Conservation (phyloP, 306 rosid species). For the Ziziphus jujuba region DNA sequence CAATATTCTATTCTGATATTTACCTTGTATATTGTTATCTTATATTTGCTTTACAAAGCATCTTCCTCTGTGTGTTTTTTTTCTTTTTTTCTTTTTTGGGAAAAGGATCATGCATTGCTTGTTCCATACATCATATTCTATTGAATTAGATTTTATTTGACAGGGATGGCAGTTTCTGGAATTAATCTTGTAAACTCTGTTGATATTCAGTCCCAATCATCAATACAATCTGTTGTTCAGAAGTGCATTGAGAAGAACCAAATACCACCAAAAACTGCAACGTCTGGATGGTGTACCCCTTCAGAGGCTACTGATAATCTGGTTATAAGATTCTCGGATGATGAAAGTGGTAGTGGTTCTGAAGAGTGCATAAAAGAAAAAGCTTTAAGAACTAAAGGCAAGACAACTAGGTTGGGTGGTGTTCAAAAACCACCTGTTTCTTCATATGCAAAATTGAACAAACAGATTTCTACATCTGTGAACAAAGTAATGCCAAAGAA, state of each 20-base stretch:
- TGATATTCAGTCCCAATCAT: slow-evolving; percentile 34
- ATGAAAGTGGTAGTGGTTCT: slow-evolving; percentile 82
- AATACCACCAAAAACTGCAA: slow-evolving; percentile 46
- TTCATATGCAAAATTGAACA: slow-evolving; percentile 44
- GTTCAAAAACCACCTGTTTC: slow-evolving; percentile 49
- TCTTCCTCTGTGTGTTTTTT: not conserved
- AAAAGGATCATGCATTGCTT: not conserved
- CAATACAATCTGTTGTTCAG: slow-evolving; percentile 39
- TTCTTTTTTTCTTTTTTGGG: not conserved
- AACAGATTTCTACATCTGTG: slow-evolving; percentile 35
- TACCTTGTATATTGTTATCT: not conserved
- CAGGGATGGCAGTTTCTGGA: slow-evolving; percentile 36
- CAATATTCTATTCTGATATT: not conserved
- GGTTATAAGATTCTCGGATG: slow-evolving; percentile 91
- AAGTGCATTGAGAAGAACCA: slow-evolving; percentile 45
- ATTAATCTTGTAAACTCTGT: slow-evolving; percentile 45
- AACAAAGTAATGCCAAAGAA: slow-evolving; percentile 57
- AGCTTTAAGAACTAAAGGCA: slow-evolving; percentile 39
- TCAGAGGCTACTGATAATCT: slow-evolving; percentile 53
- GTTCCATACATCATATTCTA: not conserved
- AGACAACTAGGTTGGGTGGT: slow-evolving; percentile 28
- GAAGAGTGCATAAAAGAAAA: slow-evolving; percentile 47
- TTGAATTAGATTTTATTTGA: slow-evolving; percentile 12
- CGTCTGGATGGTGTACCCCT: slow-evolving; percentile 47
- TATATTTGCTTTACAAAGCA: not conserved